These are phyloP conservation scores for Fusarium sp. DNA, from an alignment of 2,329 filamentous ascomycete species.

Conservation along the genomic window DNA sequence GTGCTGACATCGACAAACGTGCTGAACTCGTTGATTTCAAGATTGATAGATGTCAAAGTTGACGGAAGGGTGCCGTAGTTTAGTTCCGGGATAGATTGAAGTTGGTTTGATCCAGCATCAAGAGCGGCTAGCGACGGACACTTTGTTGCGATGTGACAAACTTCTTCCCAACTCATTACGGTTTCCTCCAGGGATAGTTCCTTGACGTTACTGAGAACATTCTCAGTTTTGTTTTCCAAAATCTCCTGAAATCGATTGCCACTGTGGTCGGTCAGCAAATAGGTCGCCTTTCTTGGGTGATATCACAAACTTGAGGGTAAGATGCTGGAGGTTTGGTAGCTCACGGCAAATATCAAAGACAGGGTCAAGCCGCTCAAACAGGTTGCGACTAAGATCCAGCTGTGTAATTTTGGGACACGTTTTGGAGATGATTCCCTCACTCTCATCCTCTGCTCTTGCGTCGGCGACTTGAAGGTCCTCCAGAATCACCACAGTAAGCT, in stretches of 20 bases:
- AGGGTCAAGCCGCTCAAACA: conserved; percentile 76
- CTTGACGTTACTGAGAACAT: conserved; percentile 63
- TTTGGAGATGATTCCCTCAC: conserved; percentile 56
- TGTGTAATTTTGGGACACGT: conserved; percentile 78
- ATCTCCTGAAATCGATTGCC: conserved; percentile 76
- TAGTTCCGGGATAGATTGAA: conserved; percentile 62
- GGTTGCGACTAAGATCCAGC: conserved; percentile 86
- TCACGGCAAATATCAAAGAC: conserved; percentile 78
- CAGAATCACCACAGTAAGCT: conserved; percentile 83
- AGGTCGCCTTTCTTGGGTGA: background rate
- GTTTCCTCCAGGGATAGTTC: conserved; percentile 76
- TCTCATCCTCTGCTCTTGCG: conserved; percentile 49
- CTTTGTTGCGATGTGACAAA: conserved; percentile 64
- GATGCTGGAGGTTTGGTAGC: conserved; percentile 71
- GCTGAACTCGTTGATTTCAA: conserved; percentile 79
- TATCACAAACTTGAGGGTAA: conserved; percentile 77
- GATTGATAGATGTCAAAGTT: conserved; percentile 71
- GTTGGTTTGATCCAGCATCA: conserved; percentile 67
- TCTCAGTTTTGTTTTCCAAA: conserved; percentile 50
- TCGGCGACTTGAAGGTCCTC: conserved; percentile 76
- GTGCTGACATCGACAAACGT: conserved; percentile 67
- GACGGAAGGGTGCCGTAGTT: conserved; percentile 56
- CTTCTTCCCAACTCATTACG: conserved; percentile 73
- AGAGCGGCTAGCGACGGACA: conserved; percentile 67
- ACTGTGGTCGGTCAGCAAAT: conserved; percentile 57